Base-by-base conservation (phyloP, 2,329 filamentous ascomycete genomes). In the Diaporthe ilicicola region DNA sequence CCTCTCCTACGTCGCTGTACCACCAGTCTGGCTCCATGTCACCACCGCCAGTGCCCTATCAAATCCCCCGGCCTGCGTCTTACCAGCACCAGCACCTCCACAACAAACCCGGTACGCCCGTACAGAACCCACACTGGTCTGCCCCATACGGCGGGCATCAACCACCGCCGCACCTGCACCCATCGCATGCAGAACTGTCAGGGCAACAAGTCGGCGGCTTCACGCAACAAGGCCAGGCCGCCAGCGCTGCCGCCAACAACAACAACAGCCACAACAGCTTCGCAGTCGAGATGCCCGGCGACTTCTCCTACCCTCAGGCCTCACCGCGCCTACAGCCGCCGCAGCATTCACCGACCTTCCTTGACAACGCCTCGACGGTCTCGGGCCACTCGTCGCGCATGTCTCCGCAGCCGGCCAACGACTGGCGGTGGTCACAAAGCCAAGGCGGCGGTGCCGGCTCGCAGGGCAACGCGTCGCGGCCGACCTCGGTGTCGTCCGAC, bases 251-350 rank as follows among this genome's bases (percentile, higher is more conserved):
- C 66, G 22, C 68, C 72, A 39, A 70, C 44, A 39, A 13, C 3
- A 10, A 39, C 24, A 32, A 59, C 54, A 22, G 53, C 75, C 64
- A 19, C 73, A 76, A 67, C 51, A 61, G 19, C 70, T 64, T 64
- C 17, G 75, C 66, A 15, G 78, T 83, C 70, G 84, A 85, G 72
- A 79, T 85, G 72, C 82, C 83, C 0, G 87, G 87, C 27, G 87
- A 89, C 75, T 86, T 80, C 75, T 84, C 83, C 73, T 80, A 86
- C 54, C 76, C 82, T 0, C 79, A 82, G 62, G 22, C 72, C 3
- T 78, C 78, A 10, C 76, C 79, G 8, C 73, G 73, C 22, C 72
- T 79, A 6, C 76, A 76, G 24, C 75, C 73, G 2, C 76, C 77
- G 5, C 79, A 79, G 24, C 75, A 77, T 0, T 81, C 82, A 0